These are phyloP conservation scores for Cardiospermum halicacabum DNA, from an alignment of 345 rosid species.

Conservation along the genomic window DNA sequence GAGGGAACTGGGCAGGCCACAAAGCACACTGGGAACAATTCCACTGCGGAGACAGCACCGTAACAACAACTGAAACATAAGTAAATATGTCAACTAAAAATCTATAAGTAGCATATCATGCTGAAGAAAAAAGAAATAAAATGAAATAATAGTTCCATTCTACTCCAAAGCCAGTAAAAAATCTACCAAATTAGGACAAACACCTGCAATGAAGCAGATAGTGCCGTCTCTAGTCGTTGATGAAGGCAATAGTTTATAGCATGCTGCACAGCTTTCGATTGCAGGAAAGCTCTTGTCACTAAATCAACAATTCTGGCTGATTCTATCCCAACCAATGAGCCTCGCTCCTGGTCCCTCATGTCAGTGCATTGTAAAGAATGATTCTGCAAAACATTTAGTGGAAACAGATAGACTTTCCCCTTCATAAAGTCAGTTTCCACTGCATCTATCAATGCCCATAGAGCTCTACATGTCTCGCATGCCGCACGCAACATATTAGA, in stretches of 20 bases:
- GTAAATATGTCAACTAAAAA: slow-evolving; percentile 10
- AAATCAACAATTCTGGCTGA: slow-evolving; percentile 63
- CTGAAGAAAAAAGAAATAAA: slow-evolving; percentile 5
- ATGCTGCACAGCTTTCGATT: slow-evolving; percentile 73
- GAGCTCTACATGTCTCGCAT: slow-evolving; percentile 75
- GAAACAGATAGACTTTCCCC: slow-evolving; percentile 49
- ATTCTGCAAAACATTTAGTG: slow-evolving; percentile 56
- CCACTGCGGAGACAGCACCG: slow-evolving; percentile 86
- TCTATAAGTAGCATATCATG: not conserved
- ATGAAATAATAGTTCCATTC: slow-evolving; percentile 9
- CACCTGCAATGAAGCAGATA: slow-evolving; percentile 76
- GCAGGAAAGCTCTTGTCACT: slow-evolving; percentile 67
- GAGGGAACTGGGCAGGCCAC: slow-evolving; percentile 88
- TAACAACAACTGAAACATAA: slow-evolving; percentile 66
- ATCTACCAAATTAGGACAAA: slow-evolving; percentile 12
- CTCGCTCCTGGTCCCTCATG: slow-evolving; percentile 53
- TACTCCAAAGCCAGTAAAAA: not conserved
- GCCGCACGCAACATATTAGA: slow-evolving; percentile 73
- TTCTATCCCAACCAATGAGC: slow-evolving; percentile 45
- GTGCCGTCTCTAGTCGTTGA: slow-evolving; percentile 66
- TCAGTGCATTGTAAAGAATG: slow-evolving; percentile 52
- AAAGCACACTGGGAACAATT: slow-evolving; percentile 67
- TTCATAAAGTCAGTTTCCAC: slow-evolving; percentile 48
- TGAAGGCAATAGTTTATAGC: slow-evolving; percentile 74
- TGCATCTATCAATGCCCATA: slow-evolving; percentile 71